Percentiles rank a stretch among this genome's conserved stretches.
Evolutionary conservation across 352 stramenopile genomes (phyloP).

Genomic region (Globisporangium cederbergense): DNA sequence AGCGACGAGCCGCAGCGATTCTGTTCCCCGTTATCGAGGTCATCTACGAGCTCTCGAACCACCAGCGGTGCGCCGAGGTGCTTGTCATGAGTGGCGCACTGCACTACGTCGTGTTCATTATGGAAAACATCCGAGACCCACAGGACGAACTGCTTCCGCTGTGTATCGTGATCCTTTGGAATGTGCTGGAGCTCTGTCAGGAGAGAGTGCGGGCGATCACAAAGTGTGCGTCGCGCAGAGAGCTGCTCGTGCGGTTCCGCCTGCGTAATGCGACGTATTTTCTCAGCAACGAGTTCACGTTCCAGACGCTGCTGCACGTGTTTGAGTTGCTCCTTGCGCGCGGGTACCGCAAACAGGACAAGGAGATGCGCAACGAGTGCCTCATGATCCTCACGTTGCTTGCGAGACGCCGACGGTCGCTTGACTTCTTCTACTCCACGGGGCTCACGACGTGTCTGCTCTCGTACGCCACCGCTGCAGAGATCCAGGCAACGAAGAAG

Average conservation of each 20-base stretch:
- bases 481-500: slow-evolving; percentile 9
- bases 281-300: slow-evolving; percentile 52
- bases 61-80: slow-evolving; percentile 62
- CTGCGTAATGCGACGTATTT: slow-evolving; percentile 64
- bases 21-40: slow-evolving; percentile 65
- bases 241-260: slow-evolving; percentile 58
- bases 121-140: slow-evolving; percentile 43
- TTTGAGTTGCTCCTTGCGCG: slow-evolving; percentile 53
- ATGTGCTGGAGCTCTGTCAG: slow-evolving; percentile 63
- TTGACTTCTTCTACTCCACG: slow-evolving; percentile 57
- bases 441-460: slow-evolving; percentile 59
- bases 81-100: slow-evolving; percentile 60
- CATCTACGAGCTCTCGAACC: slow-evolving; percentile 59
- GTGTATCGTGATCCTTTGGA: slow-evolving; percentile 76
- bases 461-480: slow-evolving; percentile 48
- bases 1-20: slow-evolving; percentile 25
- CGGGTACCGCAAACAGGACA: slow-evolving; percentile 71
- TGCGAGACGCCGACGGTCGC: slow-evolving; percentile 35
- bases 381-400: slow-evolving; percentile 69
- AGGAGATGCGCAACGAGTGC: slow-evolving; percentile 75
- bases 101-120: slow-evolving; percentile 67
- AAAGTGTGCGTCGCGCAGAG: slow-evolving; percentile 44
- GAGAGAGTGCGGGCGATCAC: slow-evolving; percentile 41
- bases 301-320: slow-evolving; percentile 53
- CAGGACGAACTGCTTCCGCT: slow-evolving; percentile 69